Conservation (phyloP, 148 eudicot genomes). For the Nepenthes mirabilis region DNA sequence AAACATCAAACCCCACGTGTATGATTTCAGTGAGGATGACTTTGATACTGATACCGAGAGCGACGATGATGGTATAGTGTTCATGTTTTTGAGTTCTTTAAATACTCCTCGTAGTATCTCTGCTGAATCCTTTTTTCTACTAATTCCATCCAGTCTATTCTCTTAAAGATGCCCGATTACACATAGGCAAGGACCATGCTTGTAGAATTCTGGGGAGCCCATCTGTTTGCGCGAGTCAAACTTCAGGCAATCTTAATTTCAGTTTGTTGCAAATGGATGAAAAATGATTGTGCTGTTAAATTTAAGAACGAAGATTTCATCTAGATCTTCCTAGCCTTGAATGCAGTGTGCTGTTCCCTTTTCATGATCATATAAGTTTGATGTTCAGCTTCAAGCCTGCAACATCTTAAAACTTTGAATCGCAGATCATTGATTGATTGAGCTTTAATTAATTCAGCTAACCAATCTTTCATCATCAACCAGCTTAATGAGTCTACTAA, state of each 20-base stretch:
- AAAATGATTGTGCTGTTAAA: neutral
- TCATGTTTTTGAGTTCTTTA: neutral
- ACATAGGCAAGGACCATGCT: neutral
- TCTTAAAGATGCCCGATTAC: conserved; percentile 1
- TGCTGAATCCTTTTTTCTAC: neutral
- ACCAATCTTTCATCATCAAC: no score
- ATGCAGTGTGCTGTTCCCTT: no score
- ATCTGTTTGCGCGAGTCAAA: conserved; percentile 4
- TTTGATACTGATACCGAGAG: conserved; percentile 79
- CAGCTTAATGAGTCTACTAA: no score
- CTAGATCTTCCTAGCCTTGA: no score
- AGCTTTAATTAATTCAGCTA: no score
- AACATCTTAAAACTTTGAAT: no score
- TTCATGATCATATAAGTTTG: no score
- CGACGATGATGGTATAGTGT: conserved; percentile 67
- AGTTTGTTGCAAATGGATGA: neutral
- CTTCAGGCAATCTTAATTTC: conserved; percentile 1
- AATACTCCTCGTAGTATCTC: neutral
- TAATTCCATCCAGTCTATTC: conserved; percentile 7
- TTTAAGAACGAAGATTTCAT: neutral
- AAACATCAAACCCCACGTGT: conserved; percentile 62
- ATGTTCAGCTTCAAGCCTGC: no score
- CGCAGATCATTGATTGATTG: no score
- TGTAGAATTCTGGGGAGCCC: neutral
- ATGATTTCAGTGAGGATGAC: conserved; percentile 92